Evolutionary conservation across 495 filamentous ascomycete genomes (phyloP).

Genomic region (Neurospora sp.): DNA sequence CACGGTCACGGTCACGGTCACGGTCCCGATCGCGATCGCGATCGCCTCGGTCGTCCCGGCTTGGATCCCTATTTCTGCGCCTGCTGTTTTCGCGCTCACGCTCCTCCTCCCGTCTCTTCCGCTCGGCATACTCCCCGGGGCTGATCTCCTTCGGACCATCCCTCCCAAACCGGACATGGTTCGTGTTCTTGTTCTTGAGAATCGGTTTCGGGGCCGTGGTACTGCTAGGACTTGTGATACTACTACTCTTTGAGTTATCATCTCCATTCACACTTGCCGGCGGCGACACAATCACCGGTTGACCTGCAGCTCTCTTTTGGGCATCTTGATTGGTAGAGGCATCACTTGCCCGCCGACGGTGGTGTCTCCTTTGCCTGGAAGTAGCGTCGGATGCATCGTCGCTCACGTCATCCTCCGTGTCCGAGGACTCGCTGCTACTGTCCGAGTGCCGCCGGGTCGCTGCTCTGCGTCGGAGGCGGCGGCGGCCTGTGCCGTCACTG

Average conservation of each 20-base stretch:
- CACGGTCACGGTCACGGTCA: conserved; percentile 6
- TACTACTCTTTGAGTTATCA: conserved; percentile 20
- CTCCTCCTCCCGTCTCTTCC: conserved; percentile 11
- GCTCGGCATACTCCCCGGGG: conserved; percentile 11
- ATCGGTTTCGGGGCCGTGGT: conserved; percentile 38
- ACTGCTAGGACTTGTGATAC: conserved; percentile 30
- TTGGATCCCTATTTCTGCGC: conserved; percentile 9
- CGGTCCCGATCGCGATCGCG: conserved; percentile 16
- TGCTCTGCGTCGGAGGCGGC: not conserved
- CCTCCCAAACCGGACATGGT: conserved; percentile 36
- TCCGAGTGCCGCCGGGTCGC: not conserved
- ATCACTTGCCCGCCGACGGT: not conserved
- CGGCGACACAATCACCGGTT: conserved; percentile 35
- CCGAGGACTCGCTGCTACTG: conserved; percentile 11
- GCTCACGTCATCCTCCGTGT: conserved; percentile 10
- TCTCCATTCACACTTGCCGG: conserved; percentile 22
- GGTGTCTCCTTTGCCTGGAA: not conserved
- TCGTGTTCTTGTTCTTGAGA: conserved; percentile 40
- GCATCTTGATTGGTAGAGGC: conserved; percentile 11
- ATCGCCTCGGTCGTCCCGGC: not conserved
- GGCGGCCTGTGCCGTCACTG: conserved; percentile 1
- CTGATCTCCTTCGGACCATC: conserved; percentile 28
- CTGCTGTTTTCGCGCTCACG: not conserved
- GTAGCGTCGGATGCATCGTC: conserved; percentile 15
- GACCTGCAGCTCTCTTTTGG: conserved; percentile 7